Evolutionary conservation across 2,329 filamentous ascomycete genomes (phyloP).

Genomic region (Epichloe gansuensis): DNA sequence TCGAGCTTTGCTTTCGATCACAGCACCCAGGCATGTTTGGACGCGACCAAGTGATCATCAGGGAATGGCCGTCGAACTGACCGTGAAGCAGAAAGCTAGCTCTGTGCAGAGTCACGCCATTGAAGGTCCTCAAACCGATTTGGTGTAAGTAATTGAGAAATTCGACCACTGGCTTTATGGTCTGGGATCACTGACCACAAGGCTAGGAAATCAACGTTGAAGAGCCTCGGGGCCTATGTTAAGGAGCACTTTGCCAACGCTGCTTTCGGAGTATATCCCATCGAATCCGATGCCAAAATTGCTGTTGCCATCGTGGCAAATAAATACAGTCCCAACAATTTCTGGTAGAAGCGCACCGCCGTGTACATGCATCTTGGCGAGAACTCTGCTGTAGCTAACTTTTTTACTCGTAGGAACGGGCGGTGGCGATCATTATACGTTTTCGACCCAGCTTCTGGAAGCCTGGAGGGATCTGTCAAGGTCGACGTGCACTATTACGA

Average conservation of each 20-base stretch:
- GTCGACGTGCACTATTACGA: slow-evolving; percentile 99
- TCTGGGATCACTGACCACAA: neutral
- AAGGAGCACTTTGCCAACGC: slow-evolving; percentile 80
- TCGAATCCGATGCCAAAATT: slow-evolving; percentile 59
- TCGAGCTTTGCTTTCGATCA: slow-evolving; percentile 88
- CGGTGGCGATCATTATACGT: slow-evolving; percentile 88
- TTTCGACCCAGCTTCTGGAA: slow-evolving; percentile 54
- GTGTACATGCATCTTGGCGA: neutral
- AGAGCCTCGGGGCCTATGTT: slow-evolving; percentile 62
- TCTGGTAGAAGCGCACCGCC: slow-evolving; percentile 50
- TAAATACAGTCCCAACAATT: slow-evolving; percentile 97
- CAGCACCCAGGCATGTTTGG: slow-evolving; percentile 48
- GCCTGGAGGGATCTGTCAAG: slow-evolving; percentile 67
- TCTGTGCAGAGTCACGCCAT: slow-evolving; percentile 65
- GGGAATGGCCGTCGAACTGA: neutral
- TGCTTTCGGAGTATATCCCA: slow-evolving; percentile 71
- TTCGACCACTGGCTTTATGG: neutral
- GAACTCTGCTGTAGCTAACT: neutral
- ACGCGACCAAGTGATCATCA: no score
- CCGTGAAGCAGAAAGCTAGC: slow-evolving; percentile 56
- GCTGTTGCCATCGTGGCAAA: slow-evolving; percentile 81
- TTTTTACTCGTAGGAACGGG: slow-evolving; percentile 55
- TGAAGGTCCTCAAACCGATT: slow-evolving; percentile 62
- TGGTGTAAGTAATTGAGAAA: slow-evolving; percentile 53
- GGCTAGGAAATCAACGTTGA: slow-evolving; percentile 66